Evolutionary conservation across 176 grass and related monocot genomes (phyloP), one percentile per base, ranked within the genome.

Genomic region (Urochloa ruziziensis): DNA sequence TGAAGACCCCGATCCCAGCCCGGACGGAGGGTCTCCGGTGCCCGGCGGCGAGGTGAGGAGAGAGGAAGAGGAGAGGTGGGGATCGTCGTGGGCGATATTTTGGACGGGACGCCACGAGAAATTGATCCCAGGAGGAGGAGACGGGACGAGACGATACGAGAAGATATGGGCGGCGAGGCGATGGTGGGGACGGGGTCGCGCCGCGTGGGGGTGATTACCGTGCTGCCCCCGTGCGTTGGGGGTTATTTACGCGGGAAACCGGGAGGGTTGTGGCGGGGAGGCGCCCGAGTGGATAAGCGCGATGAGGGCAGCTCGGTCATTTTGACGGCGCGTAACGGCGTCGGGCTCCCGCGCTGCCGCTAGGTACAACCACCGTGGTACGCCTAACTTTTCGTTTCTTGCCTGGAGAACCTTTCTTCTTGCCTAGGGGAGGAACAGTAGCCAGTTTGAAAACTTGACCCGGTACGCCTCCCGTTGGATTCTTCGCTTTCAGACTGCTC

Each of bases 311-410:
- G 3, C 4, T 0, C 1, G 0, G 82, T 80, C 24, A 76, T 84
- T 80, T 59, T 1, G 14, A 0, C 3, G 3, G 32, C 48, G 74
- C 53, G 64, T 85, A 62, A 86, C 84, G 75, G 75, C 84, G 75
- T 79, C 81, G 67, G 18, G 44, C 80, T 53, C n/a, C 86, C 79
- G 86, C 80, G 86, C 43, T 13, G 64, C 39, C 66, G 86, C 76
- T 89, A 76, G 87, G 82, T 89, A 44, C 87, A 76, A 75, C 82
- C 46, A 54, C 82, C 82, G 73, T 78, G 80, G 86, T 56, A 88
- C 86, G 86, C 65, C 39, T 1, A 70, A 21, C 34, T 27, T 27
- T 74, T 75, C 23, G 3, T 15, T 62, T 48, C 30, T 46, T 18
- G 37, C 3, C 42, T 4, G 0, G 23, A 13, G 18, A 10, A 2